A percentile compares a stretch with the other conserved stretches of the same genome.
phyloP scores from a whole-genome alignment of 1,284 basidiomycete genomes.

The Pseudozyma sp. region DNA sequence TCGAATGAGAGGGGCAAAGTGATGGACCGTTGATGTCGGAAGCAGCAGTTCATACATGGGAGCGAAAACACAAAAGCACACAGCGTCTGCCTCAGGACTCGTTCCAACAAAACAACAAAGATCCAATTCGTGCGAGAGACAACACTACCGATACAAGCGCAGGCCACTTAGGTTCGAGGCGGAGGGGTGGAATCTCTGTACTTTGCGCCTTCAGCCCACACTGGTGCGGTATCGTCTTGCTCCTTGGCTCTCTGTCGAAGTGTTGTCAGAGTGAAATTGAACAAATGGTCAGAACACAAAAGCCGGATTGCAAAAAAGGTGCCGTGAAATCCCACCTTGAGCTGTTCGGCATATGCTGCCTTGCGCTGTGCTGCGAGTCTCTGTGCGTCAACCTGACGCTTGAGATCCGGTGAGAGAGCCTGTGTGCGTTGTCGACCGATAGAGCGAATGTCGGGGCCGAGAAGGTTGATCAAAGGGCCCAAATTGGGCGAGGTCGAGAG shows the following conservation, averaged over 20 bases:
- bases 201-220: conserved; percentile 50
- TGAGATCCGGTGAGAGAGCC: conserved; percentile 58
- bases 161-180: conserved; percentile 25
- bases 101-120: no score
- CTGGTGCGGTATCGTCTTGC: conserved; percentile 47
- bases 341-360: conserved; percentile 57
- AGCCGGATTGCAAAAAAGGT: background rate
- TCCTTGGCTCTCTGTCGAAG: conserved; percentile 41
- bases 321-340: conserved; percentile 42
- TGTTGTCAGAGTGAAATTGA: background rate
- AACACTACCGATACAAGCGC: background rate
- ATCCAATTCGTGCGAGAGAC: background rate
- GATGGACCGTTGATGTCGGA: no score
- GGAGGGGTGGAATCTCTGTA: conserved; percentile 50
- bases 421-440: conserved; percentile 1
- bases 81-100: no score
- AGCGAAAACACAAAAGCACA: no score
- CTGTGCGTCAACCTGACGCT: conserved; percentile 58
- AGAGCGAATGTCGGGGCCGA: background rate
- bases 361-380: conserved; percentile 51
- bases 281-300: background rate
- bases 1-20: no score
- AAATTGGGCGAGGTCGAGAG: no score
- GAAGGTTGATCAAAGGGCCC: background rate
- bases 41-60: no score